These are phyloP conservation scores for Ophiostoma australiae DNA, from an alignment of 2,329 filamentous ascomycete species.

Conservation along the genomic window DNA sequence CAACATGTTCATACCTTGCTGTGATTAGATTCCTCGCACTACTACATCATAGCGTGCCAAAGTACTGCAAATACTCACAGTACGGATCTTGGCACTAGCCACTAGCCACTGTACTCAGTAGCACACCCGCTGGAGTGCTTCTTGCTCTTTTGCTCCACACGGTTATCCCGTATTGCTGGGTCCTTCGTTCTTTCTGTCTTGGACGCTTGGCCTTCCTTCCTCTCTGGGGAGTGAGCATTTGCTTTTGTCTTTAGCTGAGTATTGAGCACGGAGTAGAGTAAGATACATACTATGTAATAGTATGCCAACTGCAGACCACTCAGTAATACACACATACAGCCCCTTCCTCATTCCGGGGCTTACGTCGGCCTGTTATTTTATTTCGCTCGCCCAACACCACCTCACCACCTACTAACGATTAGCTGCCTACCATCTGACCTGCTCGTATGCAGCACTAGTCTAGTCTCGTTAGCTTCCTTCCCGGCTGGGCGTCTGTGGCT, in stretches of 20 bases:
- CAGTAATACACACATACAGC: no score
- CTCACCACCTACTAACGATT: background rate
- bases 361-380: background rate
- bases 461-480: background rate
- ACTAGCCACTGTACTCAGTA: no score
- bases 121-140: no score
- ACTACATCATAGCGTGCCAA: background rate
- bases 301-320: no score
- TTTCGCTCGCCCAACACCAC: background rate
- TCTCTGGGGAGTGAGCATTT: background rate
- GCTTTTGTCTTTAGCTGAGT: background rate
- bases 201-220: background rate
- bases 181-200: background rate
- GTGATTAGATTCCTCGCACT: background rate
- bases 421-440: background rate
- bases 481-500: background rate
- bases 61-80: background rate
- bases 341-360: background rate
- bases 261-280: no score
- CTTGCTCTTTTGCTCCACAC: background rate
- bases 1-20: background rate
- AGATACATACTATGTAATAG: no score
- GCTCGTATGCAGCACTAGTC: no score
- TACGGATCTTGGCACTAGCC: no score
- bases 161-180: slow-evolving; percentile 11